Evolutionary conservation across 75 land plant species (phyloP).

Genomic region (Cupressus sempervirens): DNA sequence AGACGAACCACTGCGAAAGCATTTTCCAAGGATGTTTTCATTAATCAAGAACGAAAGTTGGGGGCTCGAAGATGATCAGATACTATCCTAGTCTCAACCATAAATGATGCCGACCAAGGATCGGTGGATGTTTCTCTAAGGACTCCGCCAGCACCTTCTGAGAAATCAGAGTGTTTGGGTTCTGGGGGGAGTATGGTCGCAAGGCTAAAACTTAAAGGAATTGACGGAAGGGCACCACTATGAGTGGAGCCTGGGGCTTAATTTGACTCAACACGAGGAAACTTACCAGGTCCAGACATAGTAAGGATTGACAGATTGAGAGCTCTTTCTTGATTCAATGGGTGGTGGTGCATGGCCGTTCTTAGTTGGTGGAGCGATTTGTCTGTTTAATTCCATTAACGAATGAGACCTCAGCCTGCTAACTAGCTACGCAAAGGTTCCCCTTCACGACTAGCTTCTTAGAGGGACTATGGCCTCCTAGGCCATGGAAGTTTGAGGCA

Average conservation of each 20-base stretch:
- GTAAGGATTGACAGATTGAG: conserved; percentile 29
- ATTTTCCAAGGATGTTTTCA: too few species aligned
- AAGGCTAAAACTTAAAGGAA: conserved; percentile 35
- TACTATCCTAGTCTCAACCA: conserved; percentile 21
- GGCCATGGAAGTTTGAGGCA: conserved; percentile 74
- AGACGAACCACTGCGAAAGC: too few species aligned
- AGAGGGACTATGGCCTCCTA: conserved; percentile 48
- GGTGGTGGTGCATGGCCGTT: conserved; percentile 30
- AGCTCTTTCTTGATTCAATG: conserved; percentile 32
- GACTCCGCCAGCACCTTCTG: conserved; percentile 21
- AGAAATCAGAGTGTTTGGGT: conserved; percentile 27
- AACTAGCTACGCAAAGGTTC: conserved; percentile 39
- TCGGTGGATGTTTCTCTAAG: conserved; percentile 23
- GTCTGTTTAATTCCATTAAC: conserved; percentile 56
- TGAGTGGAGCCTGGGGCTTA: conserved; percentile 25
- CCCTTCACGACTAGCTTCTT: conserved; percentile 36
- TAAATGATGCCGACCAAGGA: conserved; percentile 32
- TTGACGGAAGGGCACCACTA: conserved; percentile 29
- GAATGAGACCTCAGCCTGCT: conserved; percentile 69
- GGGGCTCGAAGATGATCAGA: conserved; percentile 17
- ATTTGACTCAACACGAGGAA: conserved; percentile 28
- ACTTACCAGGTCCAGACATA: conserved; percentile 25
- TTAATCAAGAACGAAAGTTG: too few species aligned
- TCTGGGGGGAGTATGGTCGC: conserved; percentile 26
- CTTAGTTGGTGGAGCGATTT: conserved; percentile 44